Conservation (phyloP, 2,329 filamentous ascomycete genomes). For the Hortaea sp. region DNA sequence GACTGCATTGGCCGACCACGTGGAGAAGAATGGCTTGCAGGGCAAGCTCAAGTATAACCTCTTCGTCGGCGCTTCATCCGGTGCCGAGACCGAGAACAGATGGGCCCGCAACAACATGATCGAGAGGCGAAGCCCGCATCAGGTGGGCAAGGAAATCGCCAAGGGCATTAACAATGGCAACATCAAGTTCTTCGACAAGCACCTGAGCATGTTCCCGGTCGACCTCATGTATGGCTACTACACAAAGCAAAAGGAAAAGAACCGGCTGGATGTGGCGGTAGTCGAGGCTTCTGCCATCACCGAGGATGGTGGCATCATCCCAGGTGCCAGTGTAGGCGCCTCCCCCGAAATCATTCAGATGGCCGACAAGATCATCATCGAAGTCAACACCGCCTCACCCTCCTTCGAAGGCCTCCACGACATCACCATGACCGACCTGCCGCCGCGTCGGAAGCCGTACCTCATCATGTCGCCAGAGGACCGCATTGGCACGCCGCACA, state of each 20-base stretch:
- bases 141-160: slow-evolving; percentile 81
- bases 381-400: slow-evolving; percentile 79
- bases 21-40: slow-evolving; percentile 76
- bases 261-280: slow-evolving; percentile 70
- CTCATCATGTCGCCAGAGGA: slow-evolving; percentile 78
- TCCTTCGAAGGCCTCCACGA: slow-evolving; percentile 84
- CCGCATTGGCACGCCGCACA: slow-evolving; percentile 71
- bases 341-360: slow-evolving; percentile 77
- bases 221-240: slow-evolving; percentile 71
- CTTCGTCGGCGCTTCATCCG: slow-evolving; percentile 83
- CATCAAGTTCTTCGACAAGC: slow-evolving; percentile 91
- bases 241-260: slow-evolving; percentile 65
- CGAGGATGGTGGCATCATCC: slow-evolving; percentile 79
- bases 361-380: slow-evolving; percentile 87
- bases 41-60: slow-evolving; percentile 77
- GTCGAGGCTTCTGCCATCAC: slow-evolving; percentile 77
- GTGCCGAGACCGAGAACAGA: slow-evolving; percentile 81
- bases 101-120: slow-evolving; percentile 91
- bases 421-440: slow-evolving; percentile 79
- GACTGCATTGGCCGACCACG: slow-evolving; percentile 74
- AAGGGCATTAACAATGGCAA: slow-evolving; percentile 82
- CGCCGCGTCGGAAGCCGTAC: slow-evolving; percentile 73
- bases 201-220: slow-evolving; percentile 82
- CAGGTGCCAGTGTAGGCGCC: slow-evolving; percentile 75
- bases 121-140: slow-evolving; percentile 71